Conservation (phyloP, 2,329 filamentous ascomycete genomes). For the Aspergillus sp. region DNA sequence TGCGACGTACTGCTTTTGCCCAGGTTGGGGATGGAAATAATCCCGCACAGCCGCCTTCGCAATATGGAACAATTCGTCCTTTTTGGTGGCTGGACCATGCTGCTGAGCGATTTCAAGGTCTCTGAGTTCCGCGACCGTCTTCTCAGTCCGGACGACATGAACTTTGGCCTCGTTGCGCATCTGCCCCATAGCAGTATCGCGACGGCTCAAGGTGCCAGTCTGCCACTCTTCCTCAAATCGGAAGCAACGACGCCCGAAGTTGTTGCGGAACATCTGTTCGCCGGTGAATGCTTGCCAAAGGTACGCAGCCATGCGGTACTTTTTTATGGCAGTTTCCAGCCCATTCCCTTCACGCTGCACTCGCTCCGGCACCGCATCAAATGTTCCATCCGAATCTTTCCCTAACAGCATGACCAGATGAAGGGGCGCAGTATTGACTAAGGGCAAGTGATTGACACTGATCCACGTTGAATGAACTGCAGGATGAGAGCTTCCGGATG, state of each 20-base stretch:
- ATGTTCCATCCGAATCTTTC: slow-evolving; percentile 80
- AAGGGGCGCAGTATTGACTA: slow-evolving; percentile 70
- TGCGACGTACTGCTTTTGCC: slow-evolving; percentile 83
- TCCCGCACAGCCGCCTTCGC: slow-evolving; percentile 69
- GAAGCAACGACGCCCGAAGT: slow-evolving; percentile 77
- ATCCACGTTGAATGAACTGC: slow-evolving; percentile 68
- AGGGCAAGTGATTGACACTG: slow-evolving; percentile 77
- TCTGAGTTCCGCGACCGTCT: slow-evolving; percentile 77
- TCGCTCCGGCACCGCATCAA: slow-evolving; percentile 71
- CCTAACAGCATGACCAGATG: slow-evolving; percentile 83
- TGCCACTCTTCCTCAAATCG: slow-evolving; percentile 95
- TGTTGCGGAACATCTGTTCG: slow-evolving; percentile 90
- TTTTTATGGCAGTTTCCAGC: slow-evolving; percentile 71
- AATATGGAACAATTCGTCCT: slow-evolving; percentile 68
- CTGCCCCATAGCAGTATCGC: slow-evolving; percentile 61
- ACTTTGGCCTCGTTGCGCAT: slow-evolving; percentile 90
- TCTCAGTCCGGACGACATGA: slow-evolving; percentile 74
- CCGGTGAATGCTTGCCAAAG: slow-evolving; percentile 96
- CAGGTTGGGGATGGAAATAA: slow-evolving; percentile 66
- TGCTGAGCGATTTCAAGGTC: slow-evolving; percentile 74
- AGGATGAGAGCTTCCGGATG: slow-evolving; percentile 57
- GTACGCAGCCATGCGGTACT: slow-evolving; percentile 92
- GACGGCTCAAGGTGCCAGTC: slow-evolving; percentile 67
- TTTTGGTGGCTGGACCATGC: slow-evolving; percentile 60
- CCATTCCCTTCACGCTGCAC: slow-evolving; percentile 73